Evolutionary conservation across 164 flowering plant species (phyloP).

Genomic region (Cinnamomum micranthum): DNA sequence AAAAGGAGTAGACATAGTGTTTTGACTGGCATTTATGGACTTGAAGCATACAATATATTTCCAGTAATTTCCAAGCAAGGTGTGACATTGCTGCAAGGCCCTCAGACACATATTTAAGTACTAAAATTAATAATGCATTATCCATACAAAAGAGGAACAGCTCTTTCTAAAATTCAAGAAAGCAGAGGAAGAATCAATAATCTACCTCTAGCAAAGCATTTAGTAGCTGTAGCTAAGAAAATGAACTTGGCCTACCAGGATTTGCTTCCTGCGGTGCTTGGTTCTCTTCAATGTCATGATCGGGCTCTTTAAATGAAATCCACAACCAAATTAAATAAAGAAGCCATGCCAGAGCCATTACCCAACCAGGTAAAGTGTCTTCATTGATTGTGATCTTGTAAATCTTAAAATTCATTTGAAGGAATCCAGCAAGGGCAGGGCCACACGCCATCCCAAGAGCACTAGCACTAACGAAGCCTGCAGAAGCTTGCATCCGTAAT

Average conservation of each 20-base stretch:
- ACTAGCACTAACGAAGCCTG: constrained; percentile 68
- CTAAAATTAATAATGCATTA: too few relatives aligned
- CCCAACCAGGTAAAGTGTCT: constrained; percentile 57
- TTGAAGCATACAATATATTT: background rate
- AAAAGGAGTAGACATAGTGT: too few relatives aligned
- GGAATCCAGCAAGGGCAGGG: constrained; percentile 54
- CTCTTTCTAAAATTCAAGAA: too few relatives aligned
- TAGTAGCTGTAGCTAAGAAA: background rate
- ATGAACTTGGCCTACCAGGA: constrained; percentile 18
- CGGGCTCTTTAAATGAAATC: constrained; percentile 45
- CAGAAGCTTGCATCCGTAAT: constrained; percentile 58
- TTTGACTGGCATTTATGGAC: too few relatives aligned
- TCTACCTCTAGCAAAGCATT: background rate
- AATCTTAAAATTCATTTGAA: constrained; percentile 40
- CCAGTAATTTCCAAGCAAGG: background rate
- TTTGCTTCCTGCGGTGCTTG: constrained; percentile 13
- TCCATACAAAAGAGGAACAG: background rate
- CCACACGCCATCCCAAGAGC: constrained; percentile 63
- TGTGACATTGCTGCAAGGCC: too few relatives aligned
- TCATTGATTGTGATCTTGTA: constrained; percentile 43
- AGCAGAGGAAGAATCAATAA: background rate
- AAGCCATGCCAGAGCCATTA: constrained; percentile 60
- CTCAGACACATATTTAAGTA: too few relatives aligned
- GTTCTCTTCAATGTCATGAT: constrained; percentile 20
- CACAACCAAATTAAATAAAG: constrained; percentile 38